Conservation (phyloP, 305 asterid species). For the Fraxinus xanthoxyloides region DNA sequence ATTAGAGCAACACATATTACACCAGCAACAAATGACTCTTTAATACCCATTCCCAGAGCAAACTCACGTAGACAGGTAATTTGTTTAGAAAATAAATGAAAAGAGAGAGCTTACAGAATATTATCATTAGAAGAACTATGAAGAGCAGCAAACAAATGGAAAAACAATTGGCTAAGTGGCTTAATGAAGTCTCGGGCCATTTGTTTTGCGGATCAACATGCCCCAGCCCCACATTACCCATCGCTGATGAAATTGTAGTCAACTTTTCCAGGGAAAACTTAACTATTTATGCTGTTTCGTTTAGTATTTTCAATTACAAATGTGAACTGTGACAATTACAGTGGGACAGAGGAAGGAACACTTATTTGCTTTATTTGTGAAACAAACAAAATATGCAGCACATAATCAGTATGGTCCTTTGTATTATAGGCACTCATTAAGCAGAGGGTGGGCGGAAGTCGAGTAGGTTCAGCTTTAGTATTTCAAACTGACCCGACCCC, state of each 20-base stretch:
- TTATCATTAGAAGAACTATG: neutral
- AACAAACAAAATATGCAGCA: neutral
- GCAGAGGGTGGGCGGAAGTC: neutral
- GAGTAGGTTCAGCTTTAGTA: neutral
- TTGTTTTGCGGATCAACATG: neutral
- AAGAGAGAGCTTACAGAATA: neutral
- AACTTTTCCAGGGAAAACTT: neutral
- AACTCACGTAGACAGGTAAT: neutral
- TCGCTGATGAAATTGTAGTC: neutral
- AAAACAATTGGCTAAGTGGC: neutral
- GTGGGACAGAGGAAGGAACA: neutral
- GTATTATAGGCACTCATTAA: neutral
- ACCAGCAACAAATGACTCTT: neutral
- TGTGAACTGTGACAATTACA: neutral
- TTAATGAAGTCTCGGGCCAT: neutral
- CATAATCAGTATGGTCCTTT: neutral
- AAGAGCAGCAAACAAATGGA: neutral
- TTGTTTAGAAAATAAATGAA: neutral
- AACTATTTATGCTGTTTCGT: neutral
- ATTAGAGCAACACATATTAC: neutral
- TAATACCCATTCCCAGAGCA: neutral
- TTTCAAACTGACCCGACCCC: neutral
- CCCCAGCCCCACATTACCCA: neutral
- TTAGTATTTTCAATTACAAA: neutral
- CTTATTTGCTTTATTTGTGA: neutral